Percentiles rank a stretch among this genome's conserved stretches.
Conservation (phyloP, 176 grass and related monocot genomes). For the Microstegium vimineum region DNA sequence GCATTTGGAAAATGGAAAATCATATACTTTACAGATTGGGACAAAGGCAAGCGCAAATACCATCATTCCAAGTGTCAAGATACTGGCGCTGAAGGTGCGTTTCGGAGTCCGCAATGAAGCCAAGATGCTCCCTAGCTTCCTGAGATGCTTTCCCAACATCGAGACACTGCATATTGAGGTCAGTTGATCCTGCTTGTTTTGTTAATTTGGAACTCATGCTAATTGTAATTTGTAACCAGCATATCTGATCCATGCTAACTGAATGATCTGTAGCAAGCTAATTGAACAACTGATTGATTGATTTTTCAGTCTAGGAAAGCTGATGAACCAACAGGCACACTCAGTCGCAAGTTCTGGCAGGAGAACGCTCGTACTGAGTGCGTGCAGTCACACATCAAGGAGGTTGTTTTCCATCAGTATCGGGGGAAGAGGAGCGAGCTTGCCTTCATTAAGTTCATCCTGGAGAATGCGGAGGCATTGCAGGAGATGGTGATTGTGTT, state of each 20-base stretch:
- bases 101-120: conserved; percentile 12
- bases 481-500: conserved; percentile 24
- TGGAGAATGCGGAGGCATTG: conserved; percentile 18
- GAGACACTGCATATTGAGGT: conserved; percentile 30
- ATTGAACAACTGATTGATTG: background rate
- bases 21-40: background rate
- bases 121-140: conserved; percentile 12
- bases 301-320: conserved; percentile 25
- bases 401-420: conserved; percentile 26
- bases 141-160: conserved; percentile 38
- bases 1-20: background rate
- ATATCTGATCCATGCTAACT: too few relatives aligned
- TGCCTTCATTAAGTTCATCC: conserved; percentile 26
- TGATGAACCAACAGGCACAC: conserved; percentile 26
- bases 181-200: background rate
- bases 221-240: background rate
- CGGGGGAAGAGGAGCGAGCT: conserved; percentile 20
- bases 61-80: conserved; percentile 27
- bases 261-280: too few relatives aligned
- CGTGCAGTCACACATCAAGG: conserved; percentile 24
- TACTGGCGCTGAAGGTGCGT: conserved; percentile 28
- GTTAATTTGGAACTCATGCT: too few relatives aligned
- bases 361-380: conserved; percentile 14
- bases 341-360: conserved; percentile 45
- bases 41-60: background rate